A percentile compares a stretch with the other conserved stretches of the same genome.
Conservation (phyloP, 192 early-diverging fungal genomes). For the Gonapodya prolifera region DNA sequence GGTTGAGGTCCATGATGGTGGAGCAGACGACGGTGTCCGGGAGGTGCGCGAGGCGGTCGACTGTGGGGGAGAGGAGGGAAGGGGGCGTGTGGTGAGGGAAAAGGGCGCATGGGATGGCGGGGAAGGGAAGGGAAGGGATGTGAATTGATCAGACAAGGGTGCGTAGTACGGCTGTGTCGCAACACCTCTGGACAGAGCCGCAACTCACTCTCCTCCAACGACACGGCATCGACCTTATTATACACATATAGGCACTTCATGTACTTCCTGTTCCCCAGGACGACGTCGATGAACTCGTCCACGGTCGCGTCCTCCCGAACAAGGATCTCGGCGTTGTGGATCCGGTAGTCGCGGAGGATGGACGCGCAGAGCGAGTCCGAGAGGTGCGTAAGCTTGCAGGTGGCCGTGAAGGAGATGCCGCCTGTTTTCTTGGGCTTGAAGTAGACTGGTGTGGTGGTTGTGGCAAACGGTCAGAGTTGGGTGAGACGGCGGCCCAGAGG, state of each 20-base stretch:
- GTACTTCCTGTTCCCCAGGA: slow-evolving; percentile 94
- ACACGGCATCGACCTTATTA: slow-evolving; percentile 97
- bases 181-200: slow-evolving; percentile 2
- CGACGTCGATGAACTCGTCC: slow-evolving; percentile 98
- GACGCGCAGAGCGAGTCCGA: slow-evolving; percentile 79
- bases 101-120: background rate
- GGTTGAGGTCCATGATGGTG: slow-evolving; percentile 87
- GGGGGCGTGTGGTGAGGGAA: no score
- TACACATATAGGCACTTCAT: slow-evolving; percentile 86
- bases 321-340: slow-evolving; percentile 95
- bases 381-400: slow-evolving; percentile 70
- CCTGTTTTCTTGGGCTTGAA: slow-evolving; percentile 98
- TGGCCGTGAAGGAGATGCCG: slow-evolving; percentile 88
- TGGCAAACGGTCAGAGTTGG: background rate
- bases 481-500: background rate
- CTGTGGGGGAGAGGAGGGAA: slow-evolving; percentile 10
- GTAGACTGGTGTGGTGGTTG: slow-evolving; percentile 56
- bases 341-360: slow-evolving; percentile 93
- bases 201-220: slow-evolving; percentile 92
- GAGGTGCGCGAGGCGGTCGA: slow-evolving; percentile 80
- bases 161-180: background rate
- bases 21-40: slow-evolving; percentile 80
- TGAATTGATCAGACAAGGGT: background rate
- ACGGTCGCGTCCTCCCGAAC: slow-evolving; percentile 93
- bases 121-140: background rate